These are phyloP conservation scores for Mrakia hoshinonis DNA, from an alignment of 768 basidiomycete genomes.

Conservation along the genomic window DNA sequence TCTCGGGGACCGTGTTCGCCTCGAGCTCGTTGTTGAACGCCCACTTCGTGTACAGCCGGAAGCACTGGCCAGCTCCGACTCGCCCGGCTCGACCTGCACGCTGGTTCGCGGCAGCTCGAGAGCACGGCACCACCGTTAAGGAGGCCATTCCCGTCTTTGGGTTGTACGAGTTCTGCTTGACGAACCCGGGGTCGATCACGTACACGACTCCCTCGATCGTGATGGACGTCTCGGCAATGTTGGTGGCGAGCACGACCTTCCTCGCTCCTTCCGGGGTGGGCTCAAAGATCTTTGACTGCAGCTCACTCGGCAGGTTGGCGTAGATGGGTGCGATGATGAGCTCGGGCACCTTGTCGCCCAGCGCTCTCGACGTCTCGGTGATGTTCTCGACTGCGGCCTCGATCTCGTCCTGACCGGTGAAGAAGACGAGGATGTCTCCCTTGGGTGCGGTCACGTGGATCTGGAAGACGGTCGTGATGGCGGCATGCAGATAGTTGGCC, in stretches of 20 bases:
- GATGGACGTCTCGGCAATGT: constrained; percentile 99
- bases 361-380: constrained; percentile 83
- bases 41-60: constrained; percentile 98
- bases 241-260: constrained; percentile 96
- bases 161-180: constrained; percentile 98
- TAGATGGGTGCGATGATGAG: constrained; percentile 96
- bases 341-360: constrained; percentile 92
- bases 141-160: constrained; percentile 98
- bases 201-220: constrained; percentile 99
- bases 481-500: constrained; percentile 96
- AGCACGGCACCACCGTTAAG: constrained; percentile 93
- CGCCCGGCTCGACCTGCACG: constrained; percentile 94
- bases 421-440: constrained; percentile 93
- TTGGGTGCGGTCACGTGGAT: constrained; percentile 98
- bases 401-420: constrained; percentile 98
- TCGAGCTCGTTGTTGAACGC: constrained; percentile 92
- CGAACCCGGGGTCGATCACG: constrained; percentile 97
- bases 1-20: constrained; percentile 95
- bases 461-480: constrained; percentile 97
- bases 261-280: constrained; percentile 92
- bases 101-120: constrained; percentile 93
- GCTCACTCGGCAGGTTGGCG: constrained; percentile 95
- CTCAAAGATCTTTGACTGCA: constrained; percentile 99
- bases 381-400: constrained; percentile 94
- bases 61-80: constrained; percentile 94